Evolutionary conservation across 2,329 filamentous ascomycete genomes (phyloP).

Genomic region (Cladophialophora chaetospira): DNA sequence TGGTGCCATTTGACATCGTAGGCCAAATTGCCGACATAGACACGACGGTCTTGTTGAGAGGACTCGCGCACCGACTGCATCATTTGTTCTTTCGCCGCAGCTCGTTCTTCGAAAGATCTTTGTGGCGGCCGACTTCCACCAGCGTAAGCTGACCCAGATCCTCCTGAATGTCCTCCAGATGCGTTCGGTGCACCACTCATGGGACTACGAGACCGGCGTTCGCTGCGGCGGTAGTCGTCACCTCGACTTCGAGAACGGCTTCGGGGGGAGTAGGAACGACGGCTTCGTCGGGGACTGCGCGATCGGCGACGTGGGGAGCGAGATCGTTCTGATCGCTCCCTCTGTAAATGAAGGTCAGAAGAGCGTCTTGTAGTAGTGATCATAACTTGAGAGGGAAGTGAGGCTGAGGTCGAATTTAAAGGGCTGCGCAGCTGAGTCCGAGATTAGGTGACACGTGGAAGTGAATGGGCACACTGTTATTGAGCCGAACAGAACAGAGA

Average conservation of each 20-base stretch:
- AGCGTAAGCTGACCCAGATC: conserved; percentile 54
- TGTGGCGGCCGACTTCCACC: conserved; percentile 62
- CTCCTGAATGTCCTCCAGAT: conserved; percentile 66
- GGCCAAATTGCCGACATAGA: conserved; percentile 98
- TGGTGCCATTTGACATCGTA: conserved; percentile 99
- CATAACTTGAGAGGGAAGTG: conserved; percentile 20
- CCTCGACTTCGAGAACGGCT: conserved; percentile 73
- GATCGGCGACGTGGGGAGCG: conserved; percentile 69
- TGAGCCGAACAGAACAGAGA: conserved; percentile 8
- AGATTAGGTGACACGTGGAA: conserved; percentile 22
- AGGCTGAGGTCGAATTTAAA: conserved; percentile 25
- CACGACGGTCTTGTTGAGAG: conserved; percentile 96
- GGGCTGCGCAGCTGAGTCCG: conserved; percentile 17
- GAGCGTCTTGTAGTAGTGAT: conserved; percentile 16
- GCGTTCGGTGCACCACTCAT: conserved; percentile 70
- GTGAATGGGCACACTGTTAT: conserved; percentile 18
- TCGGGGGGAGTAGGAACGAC: conserved; percentile 76
- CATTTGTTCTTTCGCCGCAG: conserved; percentile 86
- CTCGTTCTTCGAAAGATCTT: conserved; percentile 81
- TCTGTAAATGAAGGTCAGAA: conserved; percentile 56
- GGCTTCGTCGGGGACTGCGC: conserved; percentile 75
- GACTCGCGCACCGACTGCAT: conserved; percentile 92
- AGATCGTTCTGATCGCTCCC: conserved; percentile 78
- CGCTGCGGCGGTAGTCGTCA: conserved; percentile 74
- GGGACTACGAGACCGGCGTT: conserved; percentile 80